Base-by-base conservation (phyloP, 202 grass and related monocot species). In the Zoysia matrella region DNA sequence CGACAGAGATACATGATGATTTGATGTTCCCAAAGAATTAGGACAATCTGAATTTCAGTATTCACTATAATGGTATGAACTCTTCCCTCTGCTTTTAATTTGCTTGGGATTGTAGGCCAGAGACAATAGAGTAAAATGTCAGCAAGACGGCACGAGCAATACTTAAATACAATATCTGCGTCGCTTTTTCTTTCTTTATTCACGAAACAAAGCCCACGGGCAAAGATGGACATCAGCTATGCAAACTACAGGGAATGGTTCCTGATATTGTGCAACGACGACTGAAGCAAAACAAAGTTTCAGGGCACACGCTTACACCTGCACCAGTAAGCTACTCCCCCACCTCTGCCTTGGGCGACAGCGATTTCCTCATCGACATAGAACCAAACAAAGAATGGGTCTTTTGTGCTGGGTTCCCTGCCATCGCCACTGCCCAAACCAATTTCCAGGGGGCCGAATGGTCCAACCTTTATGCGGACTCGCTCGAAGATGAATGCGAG, bases 321-420 rank as follows among this genome's bases (percentile, higher is more conserved):
- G 47, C 92, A 98, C 95, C 92, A 91, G 69, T 88, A 91, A 2
- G 90, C 92, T 18, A 92, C 74, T 39, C 95, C 95, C 3, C 95
- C 92, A 0, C 95, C 87, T 80, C 87, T 89, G 60, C 95, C 95
- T 82, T 93, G 92, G 0, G 95, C 95, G 14, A 95, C 92, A 16
- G 95, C 90, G 15, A 98, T 85, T 80, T 93, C 92, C 78, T 98
- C 95, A 41, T 93, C 90, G 8, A 98, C 89, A 74, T 95, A 95
- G 81, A 98, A 91, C 92, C 95, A 95, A 36, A 98, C 15, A 71
- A 95, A 98, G 78, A 98, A 98, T 0, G 92, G 88, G 72, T 95
- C 92, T 47, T 91, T 98, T 15, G 82, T 90, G 73, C 76, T 86
- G 0, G 90, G 95, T 67, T 98, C 95, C 66, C 83, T 91, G 13